Evolutionary conservation across 148 eudicot genomes (phyloP), one percentile per base, ranked within the genome.

Genomic region (Talinum fruticosum): DNA sequence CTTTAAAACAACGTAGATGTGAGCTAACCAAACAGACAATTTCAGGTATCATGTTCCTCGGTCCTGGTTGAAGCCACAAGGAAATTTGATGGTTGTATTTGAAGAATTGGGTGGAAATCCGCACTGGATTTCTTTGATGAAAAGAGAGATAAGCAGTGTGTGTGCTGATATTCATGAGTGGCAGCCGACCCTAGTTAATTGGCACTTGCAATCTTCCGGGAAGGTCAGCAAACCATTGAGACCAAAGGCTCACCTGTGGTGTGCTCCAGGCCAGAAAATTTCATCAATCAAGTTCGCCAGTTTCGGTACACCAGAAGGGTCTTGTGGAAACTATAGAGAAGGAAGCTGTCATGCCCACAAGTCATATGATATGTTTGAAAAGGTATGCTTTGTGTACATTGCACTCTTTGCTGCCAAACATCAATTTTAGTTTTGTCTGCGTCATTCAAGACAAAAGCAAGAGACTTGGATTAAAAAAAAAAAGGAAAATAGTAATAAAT

Each of bases 91-190:
- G 90, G 94, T 93, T 36, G 91, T 88, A 24, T 81, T 93, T 38
- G 98, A 93, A 88, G 98, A 93, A 77, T 74, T 86, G 84, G 97
- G 97, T 10, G 98, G 98, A 66, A 79, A 90, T 72, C 97, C 98
- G 0, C 82, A 85, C 76, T 88, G 82, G 72, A 90, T 94, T 66
- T 83, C 94, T 6, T 87, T 94, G 84, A 90, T 84, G 76, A 88
- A 94, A 76, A 84, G 89, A 75, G 93, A 90, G 78, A 74, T 89
- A 71, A 79, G 82, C 62, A 90, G 92, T 53, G 82, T 92, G 0
- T 90, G 94, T 81, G 82, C 89, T 30, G 91, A 86, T 77, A 86
- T 90, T 28, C 72, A 85, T 19, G 97, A 92, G 75, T 92, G 92
- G 92, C 94, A 90, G 59, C 94, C 94, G 28, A 89, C 76, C 12